These are phyloP conservation scores for Mentha longifolia DNA, from an alignment of 257 asterid species.

Conservation along the genomic window DNA sequence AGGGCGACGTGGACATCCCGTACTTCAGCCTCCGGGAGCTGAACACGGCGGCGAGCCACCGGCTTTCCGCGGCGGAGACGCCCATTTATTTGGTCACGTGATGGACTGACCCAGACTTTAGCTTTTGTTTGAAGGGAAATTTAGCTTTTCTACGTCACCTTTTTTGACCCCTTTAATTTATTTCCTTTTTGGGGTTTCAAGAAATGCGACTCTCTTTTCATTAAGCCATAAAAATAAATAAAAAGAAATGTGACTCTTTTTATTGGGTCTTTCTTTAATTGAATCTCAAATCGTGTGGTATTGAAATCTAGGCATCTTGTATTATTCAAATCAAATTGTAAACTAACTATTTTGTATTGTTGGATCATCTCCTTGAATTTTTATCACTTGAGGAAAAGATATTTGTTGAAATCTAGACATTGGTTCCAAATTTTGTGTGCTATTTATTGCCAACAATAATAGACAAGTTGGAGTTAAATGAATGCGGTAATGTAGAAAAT, in stretches of 20 bases:
- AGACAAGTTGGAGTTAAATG: neutral
- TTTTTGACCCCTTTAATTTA: conserved; percentile 6
- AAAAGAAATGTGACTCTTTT: conserved; percentile 2
- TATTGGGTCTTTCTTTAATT: neutral
- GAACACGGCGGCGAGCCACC: conserved; percentile 50
- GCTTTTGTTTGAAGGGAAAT: conserved; percentile 13
- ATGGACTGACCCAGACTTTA: conserved; percentile 17
- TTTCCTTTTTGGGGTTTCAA: conserved; percentile 31
- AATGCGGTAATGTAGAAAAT: too few relatives aligned
- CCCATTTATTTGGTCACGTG: conserved; percentile 92
- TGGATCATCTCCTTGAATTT: neutral
- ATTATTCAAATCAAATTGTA: too few relatives aligned
- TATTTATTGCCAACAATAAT: neutral
- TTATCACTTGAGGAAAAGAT: too few relatives aligned
- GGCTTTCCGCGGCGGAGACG: conserved; percentile 50
- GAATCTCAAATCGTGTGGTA: neutral
- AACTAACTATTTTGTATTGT: too few relatives aligned
- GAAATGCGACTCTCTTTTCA: conserved; percentile 32
- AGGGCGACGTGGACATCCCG: conserved; percentile 58
- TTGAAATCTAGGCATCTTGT: neutral
- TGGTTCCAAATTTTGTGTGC: neutral
- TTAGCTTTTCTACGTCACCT: conserved; percentile 31
- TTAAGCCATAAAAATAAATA: neutral
- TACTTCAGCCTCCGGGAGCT: conserved; percentile 75
- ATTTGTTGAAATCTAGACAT: neutral